Evolutionary conservation across 441 rosid species (phyloP).

Genomic region (Rhodomyrtus psidioides): DNA sequence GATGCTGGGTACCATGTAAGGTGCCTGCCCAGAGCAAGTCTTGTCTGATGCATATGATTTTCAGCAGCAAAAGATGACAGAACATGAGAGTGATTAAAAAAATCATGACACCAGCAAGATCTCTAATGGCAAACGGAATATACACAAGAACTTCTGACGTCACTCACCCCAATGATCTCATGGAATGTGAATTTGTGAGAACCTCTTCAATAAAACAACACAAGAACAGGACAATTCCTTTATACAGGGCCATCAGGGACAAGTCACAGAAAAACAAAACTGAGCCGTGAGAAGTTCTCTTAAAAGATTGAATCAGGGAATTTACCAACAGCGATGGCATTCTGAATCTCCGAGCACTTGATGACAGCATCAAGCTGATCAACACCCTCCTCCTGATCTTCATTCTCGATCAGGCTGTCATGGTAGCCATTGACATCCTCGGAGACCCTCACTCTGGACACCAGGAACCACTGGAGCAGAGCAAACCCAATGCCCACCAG

Average conservation of each 20-base stretch:
- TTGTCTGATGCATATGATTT: neutral
- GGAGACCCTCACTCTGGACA: constrained; percentile 28
- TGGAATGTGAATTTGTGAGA: no score
- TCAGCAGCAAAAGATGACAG: neutral
- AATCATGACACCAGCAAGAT: neutral
- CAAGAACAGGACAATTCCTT: neutral
- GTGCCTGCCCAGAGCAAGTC: neutral
- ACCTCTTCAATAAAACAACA: no score
- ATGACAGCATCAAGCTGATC: constrained; percentile 16
- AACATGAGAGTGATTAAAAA: neutral
- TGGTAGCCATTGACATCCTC: constrained; percentile 10
- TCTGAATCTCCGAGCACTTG: constrained; percentile 49
- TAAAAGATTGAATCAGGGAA: neutral
- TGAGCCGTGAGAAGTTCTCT: neutral
- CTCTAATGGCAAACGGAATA: neutral
- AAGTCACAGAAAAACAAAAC: neutral
- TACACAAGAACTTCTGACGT: no score
- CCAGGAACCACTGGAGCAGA: constrained; percentile 39
- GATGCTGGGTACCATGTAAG: neutral
- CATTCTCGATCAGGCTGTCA: constrained; percentile 19
- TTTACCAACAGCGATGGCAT: constrained; percentile 40
- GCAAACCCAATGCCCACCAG: constrained; percentile 36
- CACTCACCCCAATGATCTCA: no score
- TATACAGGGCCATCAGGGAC: neutral
- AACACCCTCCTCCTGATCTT: constrained; percentile 31